Conservation (phyloP, 2,329 filamentous ascomycete genomes). For the Verticillium nonalfalfae region DNA sequence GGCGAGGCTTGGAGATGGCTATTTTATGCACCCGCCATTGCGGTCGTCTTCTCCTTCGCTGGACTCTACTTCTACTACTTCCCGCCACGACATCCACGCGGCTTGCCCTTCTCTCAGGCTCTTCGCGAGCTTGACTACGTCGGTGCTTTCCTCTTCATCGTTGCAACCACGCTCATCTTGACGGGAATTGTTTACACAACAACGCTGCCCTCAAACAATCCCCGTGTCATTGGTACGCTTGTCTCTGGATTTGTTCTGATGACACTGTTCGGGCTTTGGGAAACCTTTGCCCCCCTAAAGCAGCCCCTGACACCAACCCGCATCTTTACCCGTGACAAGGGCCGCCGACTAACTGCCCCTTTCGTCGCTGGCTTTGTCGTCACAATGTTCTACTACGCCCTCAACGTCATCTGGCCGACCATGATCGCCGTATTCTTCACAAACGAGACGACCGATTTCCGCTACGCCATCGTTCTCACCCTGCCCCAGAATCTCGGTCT, state of each 20-base stretch:
- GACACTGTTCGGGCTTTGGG: constrained; percentile 29
- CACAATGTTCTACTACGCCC: constrained; percentile 46
- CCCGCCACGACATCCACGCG: constrained; percentile 23
- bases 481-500: constrained; percentile 38
- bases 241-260: constrained; percentile 26
- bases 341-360: constrained; percentile 40
- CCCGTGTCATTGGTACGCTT: constrained; percentile 28
- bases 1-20: constrained; percentile 34
- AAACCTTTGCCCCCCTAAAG: constrained; percentile 27
- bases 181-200: constrained; percentile 32
- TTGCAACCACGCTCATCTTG: constrained; percentile 26
- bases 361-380: constrained; percentile 36
- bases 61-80: constrained; percentile 31
- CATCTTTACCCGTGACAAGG: constrained; percentile 35
- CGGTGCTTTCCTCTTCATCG: constrained; percentile 28
- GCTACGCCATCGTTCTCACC: constrained; percentile 27
- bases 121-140: constrained; percentile 30
- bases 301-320: constrained; percentile 34
- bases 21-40: constrained; percentile 35
- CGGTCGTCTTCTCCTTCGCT: constrained; percentile 33
- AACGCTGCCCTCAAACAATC: constrained; percentile 23
- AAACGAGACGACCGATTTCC: constrained; percentile 24
- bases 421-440: constrained; percentile 40
- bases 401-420: constrained; percentile 37
- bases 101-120: constrained; percentile 24